These are phyloP conservation scores for Picea abies DNA, from an alignment of 83 land plant species.

Conservation along the genomic window DNA sequence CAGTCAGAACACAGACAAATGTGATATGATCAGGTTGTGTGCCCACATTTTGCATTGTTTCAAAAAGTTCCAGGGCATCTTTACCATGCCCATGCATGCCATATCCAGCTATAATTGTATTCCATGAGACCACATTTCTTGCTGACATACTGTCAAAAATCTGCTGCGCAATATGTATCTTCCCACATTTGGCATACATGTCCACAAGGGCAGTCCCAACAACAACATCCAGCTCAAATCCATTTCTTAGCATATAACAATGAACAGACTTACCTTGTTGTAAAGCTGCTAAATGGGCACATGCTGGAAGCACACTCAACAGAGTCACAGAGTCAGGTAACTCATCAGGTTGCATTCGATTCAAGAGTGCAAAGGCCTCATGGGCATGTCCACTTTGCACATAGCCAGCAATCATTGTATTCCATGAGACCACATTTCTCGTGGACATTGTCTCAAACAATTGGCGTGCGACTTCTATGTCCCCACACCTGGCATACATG, in stretches of 20 bases:
- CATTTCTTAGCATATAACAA: background rate
- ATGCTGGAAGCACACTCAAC: slow-evolving; percentile 15
- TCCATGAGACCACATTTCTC: slow-evolving; percentile 8
- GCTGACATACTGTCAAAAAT: background rate
- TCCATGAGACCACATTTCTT: slow-evolving; percentile 11
- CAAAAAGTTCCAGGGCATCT: slow-evolving; percentile 32
- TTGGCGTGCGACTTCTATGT: background rate
- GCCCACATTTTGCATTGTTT: slow-evolving; percentile 23
- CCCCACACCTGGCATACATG: slow-evolving; percentile 15
- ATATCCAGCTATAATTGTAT: slow-evolving; percentile 21
- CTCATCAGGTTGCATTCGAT: background rate
- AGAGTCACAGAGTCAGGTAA: background rate
- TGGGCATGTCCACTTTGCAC: background rate
- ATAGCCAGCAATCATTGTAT: slow-evolving; percentile 11
- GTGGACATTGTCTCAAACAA: slow-evolving; percentile 15
- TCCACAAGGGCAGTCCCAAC: slow-evolving; percentile 15
- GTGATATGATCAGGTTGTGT: slow-evolving; percentile 25
- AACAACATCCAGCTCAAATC: slow-evolving; percentile 4
- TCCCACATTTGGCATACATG: slow-evolving; percentile 20
- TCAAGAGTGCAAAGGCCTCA: slow-evolving; percentile 3
- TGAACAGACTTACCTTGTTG: slow-evolving; percentile 9
- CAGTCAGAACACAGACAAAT: too few relatives aligned
- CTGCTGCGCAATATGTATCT: background rate
- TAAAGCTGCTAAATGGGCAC: slow-evolving; percentile 3
- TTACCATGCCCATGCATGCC: slow-evolving; percentile 38